Percentiles rank a stretch among this genome's conserved stretches.
Evolutionary conservation across 257 asterid species (phyloP).

Genomic region (Solanum rostratum): DNA sequence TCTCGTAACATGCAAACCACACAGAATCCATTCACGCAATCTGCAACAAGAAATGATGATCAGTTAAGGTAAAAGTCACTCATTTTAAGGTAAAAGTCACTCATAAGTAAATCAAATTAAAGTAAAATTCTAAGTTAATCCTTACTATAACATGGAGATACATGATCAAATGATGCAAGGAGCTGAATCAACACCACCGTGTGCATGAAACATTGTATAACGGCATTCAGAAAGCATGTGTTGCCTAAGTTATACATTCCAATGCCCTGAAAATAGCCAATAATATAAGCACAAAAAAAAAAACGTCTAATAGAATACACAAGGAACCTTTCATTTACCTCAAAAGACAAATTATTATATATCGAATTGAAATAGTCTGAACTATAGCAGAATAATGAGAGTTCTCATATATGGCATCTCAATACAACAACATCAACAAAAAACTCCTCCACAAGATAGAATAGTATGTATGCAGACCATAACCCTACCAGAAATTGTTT

Average conservation of each 20-base stretch:
- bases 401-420: background rate
- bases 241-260: conserved; percentile 44
- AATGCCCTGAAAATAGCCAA: background rate
- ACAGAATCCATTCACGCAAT: conserved; percentile 26
- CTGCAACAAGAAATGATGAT: conserved; percentile 23
- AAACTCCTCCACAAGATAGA: background rate
- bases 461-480: background rate
- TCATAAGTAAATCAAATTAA: background rate
- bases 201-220: conserved; percentile 71
- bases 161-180: conserved; percentile 16
- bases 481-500: too few relatives aligned
- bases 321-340: too few relatives aligned
- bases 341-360: too few relatives aligned
- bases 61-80: conserved; percentile 6
- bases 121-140: background rate
- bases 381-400: too few relatives aligned
- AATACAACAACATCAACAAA: background rate
- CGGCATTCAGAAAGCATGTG: conserved; percentile 74
- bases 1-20: conserved; percentile 33
- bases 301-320: background rate
- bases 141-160: conserved; percentile 28
- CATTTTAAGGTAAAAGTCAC: background rate
- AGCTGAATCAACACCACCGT: conserved; percentile 55
- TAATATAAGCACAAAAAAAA: too few relatives aligned
- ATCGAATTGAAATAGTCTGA: too few relatives aligned